Conservation (phyloP, 2,329 filamentous ascomycete species). For the Venturia oleaginea region DNA sequence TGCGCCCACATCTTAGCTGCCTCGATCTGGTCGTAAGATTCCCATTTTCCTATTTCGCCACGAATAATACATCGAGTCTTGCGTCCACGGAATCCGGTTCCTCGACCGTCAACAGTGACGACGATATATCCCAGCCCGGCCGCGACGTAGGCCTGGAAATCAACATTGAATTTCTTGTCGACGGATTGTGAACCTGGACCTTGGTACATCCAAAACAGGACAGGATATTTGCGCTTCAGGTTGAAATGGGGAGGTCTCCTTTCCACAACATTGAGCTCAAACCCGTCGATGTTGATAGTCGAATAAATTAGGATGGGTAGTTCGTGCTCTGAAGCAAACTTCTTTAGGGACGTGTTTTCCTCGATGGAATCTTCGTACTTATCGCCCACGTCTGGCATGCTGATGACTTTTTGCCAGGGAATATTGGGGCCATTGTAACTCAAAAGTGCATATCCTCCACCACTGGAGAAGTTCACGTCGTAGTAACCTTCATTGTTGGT, state of each 20-base stretch:
- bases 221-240: constrained; percentile 74
- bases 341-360: constrained; percentile 61
- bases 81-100: constrained; percentile 84
- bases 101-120: constrained; percentile 86
- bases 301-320: constrained; percentile 76
- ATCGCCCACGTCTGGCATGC: constrained; percentile 60
- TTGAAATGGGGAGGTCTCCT: constrained; percentile 85
- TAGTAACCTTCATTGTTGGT: constrained; percentile 69
- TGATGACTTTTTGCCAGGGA: constrained; percentile 85
- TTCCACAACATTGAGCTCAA: constrained; percentile 66
- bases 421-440: constrained; percentile 76
- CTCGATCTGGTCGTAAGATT: constrained; percentile 84
- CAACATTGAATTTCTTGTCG: constrained; percentile 66
- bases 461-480: constrained; percentile 70
- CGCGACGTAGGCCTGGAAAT: constrained; percentile 87
- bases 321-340: constrained; percentile 64
- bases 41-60: constrained; percentile 73
- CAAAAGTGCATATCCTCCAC: constrained; percentile 74
- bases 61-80: constrained; percentile 73
- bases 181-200: constrained; percentile 91
- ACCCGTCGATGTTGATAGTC: constrained; percentile 74
- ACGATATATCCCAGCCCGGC: constrained; percentile 83
- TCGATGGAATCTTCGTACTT: constrained; percentile 65
- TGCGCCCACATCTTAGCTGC: constrained; percentile 75
- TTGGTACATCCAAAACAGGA: constrained; percentile 90